phyloP scores from a whole-genome alignment of 2,329 filamentous ascomycete genomes.

The Akanthomyces lecanii region DNA sequence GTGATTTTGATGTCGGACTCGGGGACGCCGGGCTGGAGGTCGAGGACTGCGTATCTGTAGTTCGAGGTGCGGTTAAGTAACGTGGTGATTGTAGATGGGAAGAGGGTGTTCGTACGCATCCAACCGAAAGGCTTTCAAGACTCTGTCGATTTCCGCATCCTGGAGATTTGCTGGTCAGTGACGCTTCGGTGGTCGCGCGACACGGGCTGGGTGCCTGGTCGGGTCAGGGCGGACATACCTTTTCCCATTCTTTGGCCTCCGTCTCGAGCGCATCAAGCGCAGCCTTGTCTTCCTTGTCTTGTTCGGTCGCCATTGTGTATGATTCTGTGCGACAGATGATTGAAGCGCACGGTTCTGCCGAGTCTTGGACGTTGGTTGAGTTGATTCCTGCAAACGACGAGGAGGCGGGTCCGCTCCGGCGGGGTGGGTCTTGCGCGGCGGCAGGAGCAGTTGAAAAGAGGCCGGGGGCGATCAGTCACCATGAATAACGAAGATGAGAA shows the following conservation, averaged over 20 bases:
- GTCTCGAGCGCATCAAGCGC: slow-evolving; percentile 76
- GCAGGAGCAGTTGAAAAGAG: too few species aligned
- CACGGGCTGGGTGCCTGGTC: background rate
- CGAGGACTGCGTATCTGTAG: slow-evolving; percentile 80
- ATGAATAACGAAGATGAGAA: too few species aligned
- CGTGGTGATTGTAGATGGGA: too few species aligned
- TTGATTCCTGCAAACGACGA: background rate
- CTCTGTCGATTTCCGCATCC: slow-evolving; percentile 95
- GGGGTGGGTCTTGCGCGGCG: too few species aligned
- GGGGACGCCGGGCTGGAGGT: slow-evolving; percentile 89
- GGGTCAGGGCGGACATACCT: slow-evolving; percentile 47
- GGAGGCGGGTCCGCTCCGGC: background rate
- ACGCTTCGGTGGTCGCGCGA: slow-evolving; percentile 1
- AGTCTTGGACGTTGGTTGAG: background rate
- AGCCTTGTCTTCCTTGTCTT: slow-evolving; percentile 59
- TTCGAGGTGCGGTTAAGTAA: background rate
- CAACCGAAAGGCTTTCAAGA: slow-evolving; percentile 80
- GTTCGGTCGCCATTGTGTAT: slow-evolving; percentile 34
- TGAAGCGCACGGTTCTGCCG: background rate
- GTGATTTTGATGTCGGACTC: slow-evolving; percentile 92
- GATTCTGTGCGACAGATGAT: slow-evolving; percentile 19
- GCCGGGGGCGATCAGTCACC: too few species aligned
- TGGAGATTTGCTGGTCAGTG: slow-evolving; percentile 34
- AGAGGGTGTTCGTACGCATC: slow-evolving; percentile 44
- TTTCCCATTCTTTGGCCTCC: slow-evolving; percentile 87